phyloP scores from a whole-genome alignment of 2,329 filamentous ascomycete genomes.

The Dichotomopilus funicola region DNA sequence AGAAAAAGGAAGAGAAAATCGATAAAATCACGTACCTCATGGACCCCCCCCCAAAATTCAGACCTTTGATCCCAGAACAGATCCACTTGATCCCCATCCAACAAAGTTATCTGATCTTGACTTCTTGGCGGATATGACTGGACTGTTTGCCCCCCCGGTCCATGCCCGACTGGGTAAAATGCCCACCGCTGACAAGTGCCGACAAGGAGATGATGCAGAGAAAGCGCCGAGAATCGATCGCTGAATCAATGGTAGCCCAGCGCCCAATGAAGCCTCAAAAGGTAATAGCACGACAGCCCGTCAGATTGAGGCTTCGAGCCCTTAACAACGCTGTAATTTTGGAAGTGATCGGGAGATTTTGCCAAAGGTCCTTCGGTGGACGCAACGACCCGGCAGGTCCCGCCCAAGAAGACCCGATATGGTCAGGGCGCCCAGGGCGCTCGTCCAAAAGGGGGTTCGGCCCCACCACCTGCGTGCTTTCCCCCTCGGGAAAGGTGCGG shows the following conservation, averaged over 20 bases:
- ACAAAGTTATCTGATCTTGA: no score
- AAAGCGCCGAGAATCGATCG: no score
- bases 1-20: no score
- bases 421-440: neutral
- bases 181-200: constrained; percentile 7
- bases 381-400: no score
- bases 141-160: no score
- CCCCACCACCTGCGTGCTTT: constrained; percentile 14
- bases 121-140: no score
- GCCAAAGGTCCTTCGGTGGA: constrained; percentile 8
- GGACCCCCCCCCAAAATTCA: no score
- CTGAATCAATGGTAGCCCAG: neutral
- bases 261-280: constrained; percentile 9
- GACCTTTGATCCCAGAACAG: no score
- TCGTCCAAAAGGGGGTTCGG: constrained; percentile 9
- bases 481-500: constrained; percentile 13
- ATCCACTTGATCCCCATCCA: no score
- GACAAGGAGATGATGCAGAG: neutral
- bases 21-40: no score
- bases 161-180: neutral
- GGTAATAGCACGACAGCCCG: neutral
- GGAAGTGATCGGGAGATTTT: constrained; percentile 4
- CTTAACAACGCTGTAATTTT: constrained; percentile 2
- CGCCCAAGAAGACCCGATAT: neutral
- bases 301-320: constrained; percentile 9